These are phyloP conservation scores for Schoenoplectus tabernaemontani DNA, from an alignment of 202 grass and related monocot species.

Conservation along the genomic window DNA sequence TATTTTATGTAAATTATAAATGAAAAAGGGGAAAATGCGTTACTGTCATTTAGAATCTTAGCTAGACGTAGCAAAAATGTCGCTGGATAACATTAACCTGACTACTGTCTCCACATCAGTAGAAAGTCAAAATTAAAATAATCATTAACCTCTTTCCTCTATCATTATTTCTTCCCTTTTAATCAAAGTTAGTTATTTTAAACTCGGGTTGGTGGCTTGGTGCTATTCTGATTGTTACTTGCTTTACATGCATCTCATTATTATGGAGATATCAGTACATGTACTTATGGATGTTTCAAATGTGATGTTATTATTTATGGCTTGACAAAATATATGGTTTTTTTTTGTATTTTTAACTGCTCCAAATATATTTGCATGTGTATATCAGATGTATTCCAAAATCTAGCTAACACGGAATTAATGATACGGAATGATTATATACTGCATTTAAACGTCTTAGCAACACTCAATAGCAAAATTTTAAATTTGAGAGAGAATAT, in stretches of 20 bases:
- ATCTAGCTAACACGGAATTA: too few relatives aligned
- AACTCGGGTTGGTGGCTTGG: too few relatives aligned
- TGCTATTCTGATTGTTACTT: background rate
- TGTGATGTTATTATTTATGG: background rate
- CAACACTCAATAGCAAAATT: background rate
- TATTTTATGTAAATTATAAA: background rate
- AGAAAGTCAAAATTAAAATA: slow-evolving; percentile 18
- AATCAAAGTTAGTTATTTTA: slow-evolving; percentile 26
- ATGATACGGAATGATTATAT: too few relatives aligned
- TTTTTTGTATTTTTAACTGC: too few relatives aligned
- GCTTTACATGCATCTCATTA: background rate
- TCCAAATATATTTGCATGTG: too few relatives aligned
- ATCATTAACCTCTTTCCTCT: slow-evolving; percentile 8
- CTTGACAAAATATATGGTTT: too few relatives aligned
- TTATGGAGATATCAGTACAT: background rate
- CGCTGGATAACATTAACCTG: background rate
- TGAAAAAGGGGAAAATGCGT: background rate
- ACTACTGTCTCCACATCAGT: slow-evolving; percentile 15
- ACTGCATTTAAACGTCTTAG: too few relatives aligned
- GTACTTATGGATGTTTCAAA: background rate
- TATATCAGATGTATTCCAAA: too few relatives aligned
- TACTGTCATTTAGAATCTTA: background rate
- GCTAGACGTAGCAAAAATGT: background rate
- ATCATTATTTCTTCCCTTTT: slow-evolving; percentile 25
- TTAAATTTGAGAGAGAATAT: background rate